A percentile compares a stretch with the other conserved stretches of the same genome.
phyloP scores from a whole-genome alignment of 345 rosid species.

The Corchorus capsularis region DNA sequence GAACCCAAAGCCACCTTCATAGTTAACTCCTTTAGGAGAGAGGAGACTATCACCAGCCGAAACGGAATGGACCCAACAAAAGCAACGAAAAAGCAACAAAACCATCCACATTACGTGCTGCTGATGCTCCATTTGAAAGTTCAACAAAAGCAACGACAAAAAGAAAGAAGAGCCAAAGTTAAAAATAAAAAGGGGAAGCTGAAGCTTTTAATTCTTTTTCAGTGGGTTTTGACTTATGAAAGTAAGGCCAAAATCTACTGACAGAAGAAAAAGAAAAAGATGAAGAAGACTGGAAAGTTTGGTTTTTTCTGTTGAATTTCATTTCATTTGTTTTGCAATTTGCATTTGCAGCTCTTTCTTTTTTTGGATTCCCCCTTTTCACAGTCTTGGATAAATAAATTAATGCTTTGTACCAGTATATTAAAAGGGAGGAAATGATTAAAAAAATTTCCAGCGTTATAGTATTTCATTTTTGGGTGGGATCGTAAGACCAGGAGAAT shows the following conservation, averaged over 20 bases:
- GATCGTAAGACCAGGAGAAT: conserved; percentile 26
- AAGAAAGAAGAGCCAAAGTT: not conserved
- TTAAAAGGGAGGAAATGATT: not conserved
- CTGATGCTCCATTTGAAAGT: conserved; percentile 37
- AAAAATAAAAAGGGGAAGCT: not conserved
- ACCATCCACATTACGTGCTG: conserved; percentile 28
- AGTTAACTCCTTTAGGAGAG: conserved; percentile 95
- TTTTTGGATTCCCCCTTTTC: conserved; percentile 16
- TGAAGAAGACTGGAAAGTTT: not conserved
- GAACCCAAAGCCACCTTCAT: conserved; percentile 57
- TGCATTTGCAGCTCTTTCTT: conserved; percentile 6
- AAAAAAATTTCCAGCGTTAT: not conserved
- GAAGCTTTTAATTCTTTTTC: conserved; percentile 14
- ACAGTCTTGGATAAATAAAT: conserved; percentile 28
- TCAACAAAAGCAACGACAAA: conserved; percentile 8
- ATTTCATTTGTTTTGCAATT: not conserved
- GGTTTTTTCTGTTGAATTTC: not conserved
- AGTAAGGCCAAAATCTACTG: conserved; percentile 24
- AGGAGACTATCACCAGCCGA: conserved; percentile 65
- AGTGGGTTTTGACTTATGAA: conserved; percentile 11
- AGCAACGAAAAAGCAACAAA: conserved; percentile 35
- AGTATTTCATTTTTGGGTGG: not conserved
- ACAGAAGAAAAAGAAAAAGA: conserved; percentile 11
- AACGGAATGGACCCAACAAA: conserved; percentile 34
- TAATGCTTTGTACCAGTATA: conserved; percentile 11